Base-by-base conservation (phyloP, 2,329 filamentous ascomycete species). In the Diaporthe australafricana region DNA sequence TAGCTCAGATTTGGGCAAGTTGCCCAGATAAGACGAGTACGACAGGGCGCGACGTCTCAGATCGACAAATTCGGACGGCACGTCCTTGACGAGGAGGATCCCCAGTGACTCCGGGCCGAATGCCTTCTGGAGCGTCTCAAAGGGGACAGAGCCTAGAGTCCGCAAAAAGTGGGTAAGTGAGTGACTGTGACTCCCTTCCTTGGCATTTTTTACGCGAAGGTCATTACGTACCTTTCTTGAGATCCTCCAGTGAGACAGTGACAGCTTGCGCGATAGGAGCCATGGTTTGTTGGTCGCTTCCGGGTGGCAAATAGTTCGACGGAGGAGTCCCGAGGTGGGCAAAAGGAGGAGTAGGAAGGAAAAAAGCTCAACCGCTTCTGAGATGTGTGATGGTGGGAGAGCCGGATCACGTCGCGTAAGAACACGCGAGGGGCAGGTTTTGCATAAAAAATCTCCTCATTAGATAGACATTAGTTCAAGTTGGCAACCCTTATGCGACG, bases 101-200 rank as follows among this genome's bases (percentile, higher is more conserved):
- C 96, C 96, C 16, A 98, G 86, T 2, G 95, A 98, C 32, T 93
- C 90, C 1, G 95, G 94, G 0, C 96, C 96, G 80, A 99, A 98
- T 0, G 96, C 96, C 76, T 92, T 83, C 77, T 93, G 89, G 14
- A 96, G 87, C 0, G 89, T 88, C 70, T 89, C 87, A 67, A 94
- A 92, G 0, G 92, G 87, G 56, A 96, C 86, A 71, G 87, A 88
- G 25, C 90, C 92, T 94, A 75, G 52, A 68, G 47, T 60, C 25
- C 6, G 38, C 75, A 42, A 73, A 68, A 69, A 60, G 38, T 70
- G 66, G 72, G 57, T 71, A 57, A 67, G 17, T 69, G 42, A 57
- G 53, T 42, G 22, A 40, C n/a, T 6, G 20, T 38, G 27, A 30
- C 38, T 40, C 35, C 30, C 50, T 40, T 65, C 30, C 27, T 56